Evolutionary conservation across 1,284 basidiomycete genomes (phyloP), one percentile per base, ranked within the genome.

Genomic region (Vanrija sp.): DNA sequence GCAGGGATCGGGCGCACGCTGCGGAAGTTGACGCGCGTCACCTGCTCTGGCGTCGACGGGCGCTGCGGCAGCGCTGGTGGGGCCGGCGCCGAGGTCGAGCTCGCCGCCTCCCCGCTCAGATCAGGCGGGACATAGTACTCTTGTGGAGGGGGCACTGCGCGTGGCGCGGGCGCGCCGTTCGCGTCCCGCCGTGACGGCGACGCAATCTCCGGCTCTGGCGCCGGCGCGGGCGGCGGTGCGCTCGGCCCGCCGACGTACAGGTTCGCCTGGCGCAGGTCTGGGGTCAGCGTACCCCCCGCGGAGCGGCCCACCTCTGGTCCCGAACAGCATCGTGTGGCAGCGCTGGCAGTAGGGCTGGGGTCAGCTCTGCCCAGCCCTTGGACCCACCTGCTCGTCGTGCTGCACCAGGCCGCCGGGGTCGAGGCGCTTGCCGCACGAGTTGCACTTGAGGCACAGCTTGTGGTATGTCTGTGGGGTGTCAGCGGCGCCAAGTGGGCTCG

Each of bases 381-480:
- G 23, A 42, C 48, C 20, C 53, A 73, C 75, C 56, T 62, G 42
- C 5, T 61, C 59, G 53, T 75, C 76, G 51, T 78, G 75, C 57
- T 77, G 73, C 8, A 76, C 68, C 15, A 77, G 50, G 14, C 62
- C 55, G 4, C 75, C 67, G 10, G 73, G 66, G 54, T 78, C 76
- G 16, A 78, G 64, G 7, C 72, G 57, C 58, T 77, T 78, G 45
- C 62, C 59, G 60, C 77, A 78, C 8, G 63, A 57, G 27, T 59
- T 49, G 53, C 77, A 78, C 49, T 75, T 75, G 42, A 78, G 59
- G 49, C 77, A 78, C 1, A 67, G 54, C 56, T 78, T 78, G 62
- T 78, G 77, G 46, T 77, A 78, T 41, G 75, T 69, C 74, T 75
- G 57, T 5, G 31, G 12, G 6, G n/a, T 9, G 18, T 45, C 15